phyloP scores from a whole-genome alignment of 768 basidiomycete species.

The Russula foetens region DNA sequence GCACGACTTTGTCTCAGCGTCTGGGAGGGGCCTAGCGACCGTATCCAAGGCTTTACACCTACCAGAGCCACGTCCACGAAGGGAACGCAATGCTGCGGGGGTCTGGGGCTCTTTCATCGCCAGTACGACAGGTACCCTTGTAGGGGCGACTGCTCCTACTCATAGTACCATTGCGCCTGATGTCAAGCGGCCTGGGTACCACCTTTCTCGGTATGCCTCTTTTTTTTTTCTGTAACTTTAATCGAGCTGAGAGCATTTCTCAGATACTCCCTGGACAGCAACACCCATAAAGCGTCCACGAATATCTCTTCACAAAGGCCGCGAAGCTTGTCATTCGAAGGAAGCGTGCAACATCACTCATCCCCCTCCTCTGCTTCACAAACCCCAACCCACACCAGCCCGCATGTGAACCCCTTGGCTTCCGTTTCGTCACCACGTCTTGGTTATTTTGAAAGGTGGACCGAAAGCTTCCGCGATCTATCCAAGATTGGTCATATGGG shows the following conservation, averaged over 20 bases:
- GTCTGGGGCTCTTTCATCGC: constrained; percentile 68
- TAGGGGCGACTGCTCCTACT: constrained; percentile 50
- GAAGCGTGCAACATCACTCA: background rate
- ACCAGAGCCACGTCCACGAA: constrained; percentile 24
- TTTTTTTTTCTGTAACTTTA: background rate
- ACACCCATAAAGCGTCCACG: constrained; percentile 9
- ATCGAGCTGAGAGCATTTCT: background rate
- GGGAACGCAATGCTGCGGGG: constrained; percentile 45
- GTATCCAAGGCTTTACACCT: constrained; percentile 8
- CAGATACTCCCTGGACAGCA: constrained; percentile 26
- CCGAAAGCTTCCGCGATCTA: constrained; percentile 33
- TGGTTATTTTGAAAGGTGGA: constrained; percentile 26
- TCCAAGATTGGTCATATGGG: constrained; percentile 28
- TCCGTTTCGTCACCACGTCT: background rate
- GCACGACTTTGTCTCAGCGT: constrained; percentile 10
- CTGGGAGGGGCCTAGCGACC: constrained; percentile 2
- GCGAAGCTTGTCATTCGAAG: constrained; percentile 19
- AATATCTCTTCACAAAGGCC: background rate
- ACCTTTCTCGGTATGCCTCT: constrained; percentile 46
- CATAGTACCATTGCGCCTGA: constrained; percentile 47
- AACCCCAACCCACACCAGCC: background rate
- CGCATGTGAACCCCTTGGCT: background rate
- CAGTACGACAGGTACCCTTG: constrained; percentile 50
- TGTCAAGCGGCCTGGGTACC: constrained; percentile 54
- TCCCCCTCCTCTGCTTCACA: background rate